Conservation (phyloP, 345 rosid genomes). For the Acer saccharum region DNA sequence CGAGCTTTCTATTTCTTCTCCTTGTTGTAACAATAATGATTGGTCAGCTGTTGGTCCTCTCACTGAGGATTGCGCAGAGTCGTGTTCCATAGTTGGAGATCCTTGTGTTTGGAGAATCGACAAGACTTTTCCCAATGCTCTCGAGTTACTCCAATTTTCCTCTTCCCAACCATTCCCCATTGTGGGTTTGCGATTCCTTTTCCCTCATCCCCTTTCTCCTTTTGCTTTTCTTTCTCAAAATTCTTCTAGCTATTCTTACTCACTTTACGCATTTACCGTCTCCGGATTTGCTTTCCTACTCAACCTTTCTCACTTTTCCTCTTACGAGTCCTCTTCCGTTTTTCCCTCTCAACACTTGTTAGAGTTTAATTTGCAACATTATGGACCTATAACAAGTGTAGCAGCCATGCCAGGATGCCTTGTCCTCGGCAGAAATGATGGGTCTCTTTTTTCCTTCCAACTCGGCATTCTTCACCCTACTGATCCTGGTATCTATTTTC, state of each 20-base stretch:
- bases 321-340: slow-evolving; percentile 44
- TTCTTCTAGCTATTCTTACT: slow-evolving; percentile 22
- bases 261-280: slow-evolving; percentile 61
- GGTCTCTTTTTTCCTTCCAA: slow-evolving; percentile 62
- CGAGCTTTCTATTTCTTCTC: slow-evolving; percentile 53
- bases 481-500: slow-evolving; percentile 52
- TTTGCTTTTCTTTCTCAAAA: slow-evolving; percentile 55
- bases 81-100: slow-evolving; percentile 48
- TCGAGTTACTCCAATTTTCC: slow-evolving; percentile 71
- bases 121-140: slow-evolving; percentile 39
- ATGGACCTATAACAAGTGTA: slow-evolving; percentile 49
- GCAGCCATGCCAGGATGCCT: slow-evolving; percentile 62
- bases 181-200: slow-evolving; percentile 62
- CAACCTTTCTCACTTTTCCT: slow-evolving; percentile 40
- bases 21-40: slow-evolving; percentile 13
- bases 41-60: slow-evolving; percentile 35
- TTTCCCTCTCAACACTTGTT: slow-evolving; percentile 50
- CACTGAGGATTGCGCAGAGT: slow-evolving; percentile 49
- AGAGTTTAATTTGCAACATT: slow-evolving; percentile 48
- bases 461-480: slow-evolving; percentile 46
- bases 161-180: slow-evolving; percentile 45
- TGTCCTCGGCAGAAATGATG: slow-evolving; percentile 68
- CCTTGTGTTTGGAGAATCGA: slow-evolving; percentile 63
- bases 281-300: slow-evolving; percentile 71
- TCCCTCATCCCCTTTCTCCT: slow-evolving; percentile 64